Evolutionary conservation across 352 stramenopile species (phyloP).

Genomic region (Pythium oligandrum): DNA sequence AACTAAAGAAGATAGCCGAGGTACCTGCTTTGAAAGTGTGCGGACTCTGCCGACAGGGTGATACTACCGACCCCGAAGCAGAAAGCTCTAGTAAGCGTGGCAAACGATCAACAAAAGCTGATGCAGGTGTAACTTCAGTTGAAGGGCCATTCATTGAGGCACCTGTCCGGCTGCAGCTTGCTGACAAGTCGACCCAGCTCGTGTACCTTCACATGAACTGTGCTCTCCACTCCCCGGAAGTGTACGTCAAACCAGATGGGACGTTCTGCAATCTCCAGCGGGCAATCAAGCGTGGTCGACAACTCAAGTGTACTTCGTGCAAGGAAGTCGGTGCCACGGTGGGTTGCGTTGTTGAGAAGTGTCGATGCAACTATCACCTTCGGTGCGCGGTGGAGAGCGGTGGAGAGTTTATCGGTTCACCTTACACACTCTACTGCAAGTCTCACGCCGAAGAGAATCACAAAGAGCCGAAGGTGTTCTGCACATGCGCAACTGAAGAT

Average conservation of each 20-base stretch:
- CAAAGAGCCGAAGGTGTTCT: constrained; percentile 29
- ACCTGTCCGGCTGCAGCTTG: constrained; percentile 61
- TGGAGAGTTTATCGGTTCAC: constrained; percentile 65
- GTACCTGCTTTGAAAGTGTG: constrained; percentile 1
- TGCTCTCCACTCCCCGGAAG: constrained; percentile 71
- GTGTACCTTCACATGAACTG: constrained; percentile 83
- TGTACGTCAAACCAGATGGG: constrained; percentile 76
- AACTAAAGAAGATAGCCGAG: too few species aligned
- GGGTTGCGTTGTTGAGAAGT: constrained; percentile 73
- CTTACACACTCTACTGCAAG: constrained; percentile 74
- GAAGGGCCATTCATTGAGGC: constrained; percentile 74
- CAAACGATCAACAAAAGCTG: too few species aligned
- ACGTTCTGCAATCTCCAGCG: constrained; percentile 78
- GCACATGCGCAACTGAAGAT: constrained; percentile 42
- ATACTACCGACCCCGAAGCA: not conserved
- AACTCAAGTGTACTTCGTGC: constrained; percentile 69
- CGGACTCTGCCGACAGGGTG: constrained; percentile 1
- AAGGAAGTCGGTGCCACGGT: constrained; percentile 67
- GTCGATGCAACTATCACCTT: constrained; percentile 73
- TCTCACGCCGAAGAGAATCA: constrained; percentile 45
- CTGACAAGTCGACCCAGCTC: constrained; percentile 57
- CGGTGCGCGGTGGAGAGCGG: constrained; percentile 69
- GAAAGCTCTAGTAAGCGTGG: too few species aligned
- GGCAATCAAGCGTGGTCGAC: constrained; percentile 71
- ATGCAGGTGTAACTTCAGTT: constrained; percentile 6